phyloP scores from a whole-genome alignment of 2,329 filamentous ascomycete genomes.

The Ascochyta clinopodiicola region DNA sequence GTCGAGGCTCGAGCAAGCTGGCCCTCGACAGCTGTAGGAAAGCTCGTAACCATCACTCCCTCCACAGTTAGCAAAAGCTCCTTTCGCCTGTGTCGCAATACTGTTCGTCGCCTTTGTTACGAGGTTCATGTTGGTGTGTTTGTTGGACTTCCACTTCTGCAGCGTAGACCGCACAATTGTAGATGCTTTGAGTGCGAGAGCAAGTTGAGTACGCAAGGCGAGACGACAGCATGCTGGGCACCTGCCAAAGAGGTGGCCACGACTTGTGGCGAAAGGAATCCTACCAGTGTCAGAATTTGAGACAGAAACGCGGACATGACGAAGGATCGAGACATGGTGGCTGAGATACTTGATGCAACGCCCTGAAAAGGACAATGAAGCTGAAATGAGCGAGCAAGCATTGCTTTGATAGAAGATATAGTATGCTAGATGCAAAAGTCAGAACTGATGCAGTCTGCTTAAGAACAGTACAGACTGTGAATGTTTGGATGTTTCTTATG shows the following conservation, averaged over 20 bases:
- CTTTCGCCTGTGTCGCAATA: constrained; percentile 4
- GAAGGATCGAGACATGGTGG: background rate
- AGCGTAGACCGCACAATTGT: background rate
- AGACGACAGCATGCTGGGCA: background rate
- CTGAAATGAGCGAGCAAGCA: too few species aligned
- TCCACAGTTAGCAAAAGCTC: constrained; percentile 3
- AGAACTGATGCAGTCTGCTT: background rate
- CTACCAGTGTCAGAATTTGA: background rate
- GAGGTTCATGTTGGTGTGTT: background rate
- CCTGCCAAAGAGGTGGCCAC: background rate
- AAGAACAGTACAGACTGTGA: background rate
- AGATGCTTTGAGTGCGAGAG: background rate
- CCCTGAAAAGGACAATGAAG: background rate
- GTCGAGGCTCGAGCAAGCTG: constrained; percentile 25
- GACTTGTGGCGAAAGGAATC: background rate
- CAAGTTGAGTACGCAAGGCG: background rate
- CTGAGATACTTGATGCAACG: background rate
- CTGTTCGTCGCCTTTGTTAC: background rate
- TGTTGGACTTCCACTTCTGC: background rate
- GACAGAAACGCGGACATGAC: background rate
- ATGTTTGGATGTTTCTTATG: background rate
- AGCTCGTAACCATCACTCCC: constrained; percentile 18
- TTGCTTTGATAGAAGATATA: background rate
- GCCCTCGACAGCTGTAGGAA: constrained; percentile 28
- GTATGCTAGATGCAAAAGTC: background rate